Evolutionary conservation across 257 asterid genomes (phyloP).

Genomic region (Solanum peruvianum): DNA sequence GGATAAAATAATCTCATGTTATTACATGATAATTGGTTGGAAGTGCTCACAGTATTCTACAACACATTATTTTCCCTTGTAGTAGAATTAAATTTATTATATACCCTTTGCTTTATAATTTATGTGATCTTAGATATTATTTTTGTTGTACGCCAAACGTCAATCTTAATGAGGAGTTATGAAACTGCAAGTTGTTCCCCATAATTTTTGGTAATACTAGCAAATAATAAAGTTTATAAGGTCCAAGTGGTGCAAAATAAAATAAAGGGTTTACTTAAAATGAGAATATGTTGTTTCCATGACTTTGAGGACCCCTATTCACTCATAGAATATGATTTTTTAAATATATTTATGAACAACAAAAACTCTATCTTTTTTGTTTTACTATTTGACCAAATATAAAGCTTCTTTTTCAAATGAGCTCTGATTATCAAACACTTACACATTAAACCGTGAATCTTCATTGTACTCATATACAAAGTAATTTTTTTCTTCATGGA

Average conservation of each 20-base stretch:
- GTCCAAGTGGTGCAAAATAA: too few species aligned
- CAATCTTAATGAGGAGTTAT: too few species aligned
- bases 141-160: background rate
- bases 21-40: background rate
- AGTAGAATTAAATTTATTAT: background rate
- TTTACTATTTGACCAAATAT: background rate
- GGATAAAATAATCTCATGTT: background rate
- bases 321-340: too few species aligned
- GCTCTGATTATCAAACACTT: slow-evolving; percentile 12
- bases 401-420: slow-evolving; percentile 25
- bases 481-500: background rate
- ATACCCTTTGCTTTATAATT: background rate
- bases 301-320: too few species aligned
- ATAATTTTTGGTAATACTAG: too few species aligned
- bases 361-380: too few species aligned
- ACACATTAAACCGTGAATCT: slow-evolving; percentile 11
- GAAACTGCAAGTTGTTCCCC: too few species aligned
- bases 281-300: too few species aligned
- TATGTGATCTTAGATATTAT: background rate
- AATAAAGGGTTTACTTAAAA: too few species aligned
- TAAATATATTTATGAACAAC: too few species aligned
- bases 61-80: background rate
- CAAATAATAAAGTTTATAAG: too few species aligned
- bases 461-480: slow-evolving; percentile 13
- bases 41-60: background rate